A percentile compares a stretch with the other conserved stretches of the same genome.
phyloP scores from a whole-genome alignment of 306 rosid species.

The Bauhinia variegata region DNA sequence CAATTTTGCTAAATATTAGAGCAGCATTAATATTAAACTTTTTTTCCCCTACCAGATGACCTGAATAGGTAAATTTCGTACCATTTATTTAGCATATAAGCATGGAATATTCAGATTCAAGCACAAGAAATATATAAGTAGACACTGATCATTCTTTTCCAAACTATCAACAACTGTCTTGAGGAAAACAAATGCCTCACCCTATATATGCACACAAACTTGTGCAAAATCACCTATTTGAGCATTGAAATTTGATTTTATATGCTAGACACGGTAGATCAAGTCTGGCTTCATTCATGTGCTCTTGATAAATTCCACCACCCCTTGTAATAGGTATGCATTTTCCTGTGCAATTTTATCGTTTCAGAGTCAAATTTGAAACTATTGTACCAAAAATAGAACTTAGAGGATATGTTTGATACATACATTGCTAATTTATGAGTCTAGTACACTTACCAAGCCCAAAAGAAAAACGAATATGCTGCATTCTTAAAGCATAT shows the following conservation, averaged over 20 bases:
- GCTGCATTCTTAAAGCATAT: conserved; percentile 69
- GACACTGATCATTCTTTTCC: too few species aligned
- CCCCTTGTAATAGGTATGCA: conserved; percentile 95
- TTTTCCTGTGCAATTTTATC: conserved; percentile 63
- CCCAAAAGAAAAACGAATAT: conserved; percentile 68
- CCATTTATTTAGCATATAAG: not conserved
- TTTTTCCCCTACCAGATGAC: too few species aligned
- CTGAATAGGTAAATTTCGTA: conserved; percentile 5
- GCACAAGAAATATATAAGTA: too few species aligned
- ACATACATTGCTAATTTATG: not conserved
- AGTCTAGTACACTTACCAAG: conserved; percentile 49
- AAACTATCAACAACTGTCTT: too few species aligned
- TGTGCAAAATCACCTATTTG: too few species aligned
- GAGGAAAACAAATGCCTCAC: too few species aligned
- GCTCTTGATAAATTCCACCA: conserved; percentile 86
- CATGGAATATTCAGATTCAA: not conserved
- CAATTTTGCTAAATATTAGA: too few species aligned
- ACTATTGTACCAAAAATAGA: conserved; percentile 14
- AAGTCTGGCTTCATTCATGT: conserved; percentile 55
- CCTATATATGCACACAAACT: too few species aligned
- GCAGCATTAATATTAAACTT: too few species aligned
- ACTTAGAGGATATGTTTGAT: too few species aligned
- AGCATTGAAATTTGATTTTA: too few species aligned
- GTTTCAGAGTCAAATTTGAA: conserved; percentile 19
- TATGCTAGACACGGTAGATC: too few species aligned